Evolutionary conservation across 2,329 filamentous ascomycete species (phyloP), one percentile per base, ranked within the genome.

Genomic region (Purpureocillium takamizusanense): DNA sequence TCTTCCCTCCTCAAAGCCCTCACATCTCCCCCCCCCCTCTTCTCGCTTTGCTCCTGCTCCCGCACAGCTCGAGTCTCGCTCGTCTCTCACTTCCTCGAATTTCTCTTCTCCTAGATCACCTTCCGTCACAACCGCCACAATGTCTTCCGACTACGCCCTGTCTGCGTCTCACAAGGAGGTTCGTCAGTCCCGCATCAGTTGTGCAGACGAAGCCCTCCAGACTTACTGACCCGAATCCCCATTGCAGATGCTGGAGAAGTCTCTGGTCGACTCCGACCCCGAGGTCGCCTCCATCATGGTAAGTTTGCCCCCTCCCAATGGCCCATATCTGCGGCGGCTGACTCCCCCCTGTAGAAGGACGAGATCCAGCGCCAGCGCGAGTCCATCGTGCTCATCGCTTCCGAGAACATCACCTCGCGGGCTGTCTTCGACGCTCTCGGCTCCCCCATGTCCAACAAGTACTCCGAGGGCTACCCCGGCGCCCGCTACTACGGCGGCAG

Each of bases 401-500:
- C 92, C 41, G 92, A 98, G 74, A 98, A 98, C 75, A 89, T 98
- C 69, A 98, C 92, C 42, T 98, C 92, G 46, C 88, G 89, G 54
- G 89, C 92, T 56, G 92, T 98, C 57, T 95, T 95, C 71, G 89
- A 98, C 70, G 92, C 92, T 44, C 81, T 98, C 50, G 92, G 92
- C 57, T 89, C 82, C 42, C 83, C 85, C 63, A 94, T 92, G 85
- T 87, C 86, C 67, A 95, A 98, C 79, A 98, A 98, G 74, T 98
- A 98, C 78, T 95, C 88, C 14, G 92, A 98, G 75, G 92, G 92
- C 50, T 95, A 95, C 66, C 92, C 92, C 51, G 92, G 92, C 62
- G 92, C 92, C 55, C 83, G 92, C 67, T 98, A 98, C 78, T 98
- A 98, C 60, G 92, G 92, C 60, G 92, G 92, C 60, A 98, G 98